phyloP scores from a whole-genome alignment of 148 eudicot species.

The Cornus kousa region DNA sequence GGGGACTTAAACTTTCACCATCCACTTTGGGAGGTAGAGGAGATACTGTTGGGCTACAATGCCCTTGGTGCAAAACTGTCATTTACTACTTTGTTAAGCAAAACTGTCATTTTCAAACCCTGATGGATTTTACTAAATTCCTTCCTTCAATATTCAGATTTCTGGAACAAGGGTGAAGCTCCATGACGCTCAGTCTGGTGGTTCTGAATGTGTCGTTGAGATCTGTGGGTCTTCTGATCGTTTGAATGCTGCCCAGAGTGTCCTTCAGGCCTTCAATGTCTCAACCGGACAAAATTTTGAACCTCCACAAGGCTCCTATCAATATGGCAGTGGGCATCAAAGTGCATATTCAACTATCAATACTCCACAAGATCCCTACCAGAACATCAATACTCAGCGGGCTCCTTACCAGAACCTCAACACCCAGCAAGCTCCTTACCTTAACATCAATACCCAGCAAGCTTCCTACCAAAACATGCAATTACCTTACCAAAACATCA shows the following conservation, averaged over 20 bases:
- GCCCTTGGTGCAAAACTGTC: no score
- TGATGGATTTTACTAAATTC: not conserved
- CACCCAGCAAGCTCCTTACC: slow-evolving; percentile 28
- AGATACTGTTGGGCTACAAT: no score
- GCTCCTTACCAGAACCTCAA: slow-evolving; percentile 27
- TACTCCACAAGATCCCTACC: slow-evolving; percentile 20
- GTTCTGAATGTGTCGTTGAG: slow-evolving; percentile 29
- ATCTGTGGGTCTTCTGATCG: slow-evolving; percentile 36
- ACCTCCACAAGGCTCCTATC: slow-evolving; percentile 18
- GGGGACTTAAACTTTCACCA: no score
- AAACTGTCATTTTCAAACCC: no score
- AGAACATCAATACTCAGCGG: slow-evolving; percentile 23
- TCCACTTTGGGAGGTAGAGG: no score
- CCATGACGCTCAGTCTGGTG: slow-evolving; percentile 33
- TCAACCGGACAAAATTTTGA: slow-evolving; percentile 24
- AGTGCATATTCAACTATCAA: slow-evolving; percentile 22
- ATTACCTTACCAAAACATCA: slow-evolving; percentile 31
- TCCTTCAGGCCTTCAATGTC: slow-evolving; percentile 13
- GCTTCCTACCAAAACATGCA: slow-evolving; percentile 30
- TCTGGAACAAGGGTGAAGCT: slow-evolving; percentile 34
- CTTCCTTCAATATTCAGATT: slow-evolving; percentile 32
- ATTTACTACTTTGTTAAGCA: not conserved
- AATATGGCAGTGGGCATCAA: slow-evolving; percentile 19
- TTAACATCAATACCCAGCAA: slow-evolving; percentile 23
- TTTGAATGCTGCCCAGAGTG: slow-evolving; percentile 23